Evolutionary conservation across 2,329 filamentous ascomycete species (phyloP).

Genomic region (Fusarium xylarioides): DNA sequence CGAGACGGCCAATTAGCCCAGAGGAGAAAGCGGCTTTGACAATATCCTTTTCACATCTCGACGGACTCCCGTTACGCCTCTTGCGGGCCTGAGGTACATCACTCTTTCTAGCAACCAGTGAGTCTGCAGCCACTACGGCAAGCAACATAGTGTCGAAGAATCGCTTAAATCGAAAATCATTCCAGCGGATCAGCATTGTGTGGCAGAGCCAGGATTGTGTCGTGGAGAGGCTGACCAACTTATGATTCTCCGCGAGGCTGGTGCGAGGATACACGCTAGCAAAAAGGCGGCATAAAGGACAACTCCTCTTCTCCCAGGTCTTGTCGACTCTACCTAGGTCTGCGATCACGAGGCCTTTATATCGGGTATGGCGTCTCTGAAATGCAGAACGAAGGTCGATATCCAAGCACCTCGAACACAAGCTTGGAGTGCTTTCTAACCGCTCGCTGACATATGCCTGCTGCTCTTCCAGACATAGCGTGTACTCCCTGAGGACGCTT

Average conservation of each 20-base stretch:
- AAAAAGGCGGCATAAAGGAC: neutral
- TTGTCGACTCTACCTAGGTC: neutral
- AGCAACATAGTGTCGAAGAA: neutral
- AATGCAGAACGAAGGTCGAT: no score
- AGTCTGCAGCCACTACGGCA: neutral
- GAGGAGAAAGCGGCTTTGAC: neutral
- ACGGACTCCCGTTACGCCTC: neutral
- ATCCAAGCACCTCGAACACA: no score
- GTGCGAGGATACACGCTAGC: neutral
- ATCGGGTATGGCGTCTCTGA: no score
- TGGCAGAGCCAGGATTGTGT: neutral
- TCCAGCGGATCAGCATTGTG: fast-evolving
- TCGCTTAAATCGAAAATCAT: neutral
- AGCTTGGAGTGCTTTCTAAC: no score
- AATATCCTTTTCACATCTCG: neutral
- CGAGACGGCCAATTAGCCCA: neutral
- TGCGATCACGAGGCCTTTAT: no score
- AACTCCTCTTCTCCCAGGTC: neutral
- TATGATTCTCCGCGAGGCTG: neutral
- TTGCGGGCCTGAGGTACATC: no score
- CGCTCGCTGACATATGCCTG: no score
- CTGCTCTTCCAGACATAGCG: no score
- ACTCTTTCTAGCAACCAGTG: no score
- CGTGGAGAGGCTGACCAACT: neutral
- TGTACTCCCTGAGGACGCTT: no score